phyloP scores from a whole-genome alignment of 192 early-diverging fungal species.

The Paraglomus occultum region DNA sequence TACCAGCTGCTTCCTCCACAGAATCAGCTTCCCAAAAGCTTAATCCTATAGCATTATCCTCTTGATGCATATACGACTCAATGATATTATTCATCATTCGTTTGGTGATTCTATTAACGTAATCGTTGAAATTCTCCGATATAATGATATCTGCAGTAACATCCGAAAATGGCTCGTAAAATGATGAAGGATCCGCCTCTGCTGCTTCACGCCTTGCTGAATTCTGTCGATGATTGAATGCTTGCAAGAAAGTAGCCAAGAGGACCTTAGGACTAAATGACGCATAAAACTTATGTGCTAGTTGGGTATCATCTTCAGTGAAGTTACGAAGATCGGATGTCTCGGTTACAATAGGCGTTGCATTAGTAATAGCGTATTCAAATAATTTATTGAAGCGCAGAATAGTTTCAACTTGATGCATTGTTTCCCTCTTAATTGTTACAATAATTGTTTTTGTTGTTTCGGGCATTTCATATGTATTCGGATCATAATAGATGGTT shows the following conservation, averaged over 20 bases:
- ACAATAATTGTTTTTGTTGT: conserved; percentile 16
- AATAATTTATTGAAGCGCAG: conserved; percentile 33
- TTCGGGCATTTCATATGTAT: conserved; percentile 26
- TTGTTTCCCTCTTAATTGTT: conserved; percentile 30
- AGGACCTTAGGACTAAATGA: conserved; percentile 31
- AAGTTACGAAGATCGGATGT: conserved; percentile 12
- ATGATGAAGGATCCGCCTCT: background rate
- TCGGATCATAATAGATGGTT: background rate
- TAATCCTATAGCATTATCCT: conserved; percentile 25
- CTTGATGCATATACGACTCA: conserved; percentile 15
- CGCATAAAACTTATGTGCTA: conserved; percentile 36
- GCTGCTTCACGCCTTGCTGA: conserved; percentile 31
- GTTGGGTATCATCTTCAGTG: background rate
- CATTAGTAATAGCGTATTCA: conserved; percentile 13
- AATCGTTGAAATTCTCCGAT: conserved; percentile 30
- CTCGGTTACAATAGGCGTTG: background rate
- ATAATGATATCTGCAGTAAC: conserved; percentile 25
- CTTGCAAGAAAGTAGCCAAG: conserved; percentile 40
- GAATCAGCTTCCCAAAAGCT: conserved; percentile 28
- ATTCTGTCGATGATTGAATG: conserved; percentile 41
- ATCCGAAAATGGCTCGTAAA: conserved; percentile 18
- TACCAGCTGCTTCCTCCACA: conserved; percentile 35
- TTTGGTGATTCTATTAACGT: conserved; percentile 28
- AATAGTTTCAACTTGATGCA: conserved; percentile 32
- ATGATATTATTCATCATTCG: conserved; percentile 29